Conservation (phyloP, 169 alveolate genomes). For the Babesia bovis region DNA sequence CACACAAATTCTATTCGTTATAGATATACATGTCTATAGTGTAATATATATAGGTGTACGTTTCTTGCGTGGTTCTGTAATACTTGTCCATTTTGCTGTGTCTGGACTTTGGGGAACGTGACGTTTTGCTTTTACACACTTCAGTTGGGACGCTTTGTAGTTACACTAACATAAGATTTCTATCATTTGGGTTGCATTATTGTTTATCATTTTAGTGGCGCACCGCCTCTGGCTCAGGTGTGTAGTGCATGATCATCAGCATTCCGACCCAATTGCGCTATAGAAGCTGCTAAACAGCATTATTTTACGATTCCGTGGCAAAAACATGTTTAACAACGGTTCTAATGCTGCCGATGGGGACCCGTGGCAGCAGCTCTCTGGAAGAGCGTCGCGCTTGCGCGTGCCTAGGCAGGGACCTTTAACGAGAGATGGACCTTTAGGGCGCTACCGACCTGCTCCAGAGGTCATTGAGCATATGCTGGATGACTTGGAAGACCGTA, state of each 20-base stretch:
- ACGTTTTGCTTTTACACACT: too few relatives aligned
- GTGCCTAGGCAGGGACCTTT: conserved; percentile 56
- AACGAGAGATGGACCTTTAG: conserved; percentile 67
- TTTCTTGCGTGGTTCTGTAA: too few relatives aligned
- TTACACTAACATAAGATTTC: too few relatives aligned
- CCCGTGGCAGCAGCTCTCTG: conserved; percentile 63
- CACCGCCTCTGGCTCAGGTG: conserved; percentile 11
- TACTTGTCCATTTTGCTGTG: too few relatives aligned
- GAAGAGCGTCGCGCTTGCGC: conserved; percentile 35
- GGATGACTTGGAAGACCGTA: conserved; percentile 79
- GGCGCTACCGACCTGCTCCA: conserved; percentile 75
- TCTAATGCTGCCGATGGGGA: conserved; percentile 5
- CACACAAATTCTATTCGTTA: not conserved
- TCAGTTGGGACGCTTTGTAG: too few relatives aligned
- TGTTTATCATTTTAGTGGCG: not conserved
- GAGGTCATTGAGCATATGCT: conserved; percentile 80
- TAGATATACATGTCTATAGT: too few relatives aligned
- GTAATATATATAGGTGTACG: too few relatives aligned
- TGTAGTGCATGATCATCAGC: conserved; percentile 9
- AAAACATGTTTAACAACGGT: conserved; percentile 5
- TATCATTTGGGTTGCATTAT: too few relatives aligned
- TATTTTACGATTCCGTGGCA: not conserved
- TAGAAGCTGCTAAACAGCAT: not conserved
- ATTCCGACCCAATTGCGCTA: not conserved
- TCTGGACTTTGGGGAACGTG: too few relatives aligned